Evolutionary conservation across 2,329 filamentous ascomycete species (phyloP).

Genomic region (Aureobasidium subglaciale): DNA sequence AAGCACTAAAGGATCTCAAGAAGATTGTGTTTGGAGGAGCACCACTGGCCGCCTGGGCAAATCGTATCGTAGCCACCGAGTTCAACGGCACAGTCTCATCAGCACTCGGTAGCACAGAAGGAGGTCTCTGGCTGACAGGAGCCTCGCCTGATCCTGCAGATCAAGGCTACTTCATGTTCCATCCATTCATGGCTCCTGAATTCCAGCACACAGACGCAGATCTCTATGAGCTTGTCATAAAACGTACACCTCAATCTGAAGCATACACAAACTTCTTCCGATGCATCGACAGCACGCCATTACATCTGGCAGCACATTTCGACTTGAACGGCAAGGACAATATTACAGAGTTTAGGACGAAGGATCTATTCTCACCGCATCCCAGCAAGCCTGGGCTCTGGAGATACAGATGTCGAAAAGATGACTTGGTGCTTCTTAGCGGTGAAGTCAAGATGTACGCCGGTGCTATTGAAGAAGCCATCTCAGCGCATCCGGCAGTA

Average conservation of each 20-base stretch:
- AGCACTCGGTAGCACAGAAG: constrained; percentile 13
- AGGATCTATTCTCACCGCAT: constrained; percentile 13
- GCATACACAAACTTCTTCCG: constrained; percentile 10
- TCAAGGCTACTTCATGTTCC: constrained; percentile 3
- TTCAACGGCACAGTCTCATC: background rate
- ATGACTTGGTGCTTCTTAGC: constrained; percentile 9
- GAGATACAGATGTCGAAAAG: constrained; percentile 10
- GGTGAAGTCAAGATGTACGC: constrained; percentile 15
- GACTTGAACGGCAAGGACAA: background rate
- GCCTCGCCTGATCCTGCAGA: constrained; percentile 1
- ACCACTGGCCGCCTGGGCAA: background rate
- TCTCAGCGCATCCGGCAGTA: background rate
- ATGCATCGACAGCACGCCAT: background rate
- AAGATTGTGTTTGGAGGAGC: constrained; percentile 9
- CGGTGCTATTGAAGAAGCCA: constrained; percentile 3
- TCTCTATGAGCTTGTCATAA: constrained; percentile 11
- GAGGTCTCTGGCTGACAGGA: constrained; percentile 8
- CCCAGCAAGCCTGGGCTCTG: background rate
- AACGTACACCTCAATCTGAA: background rate
- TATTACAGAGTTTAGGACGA: constrained; percentile 2
- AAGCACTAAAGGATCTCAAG: background rate
- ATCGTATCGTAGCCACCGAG: background rate
- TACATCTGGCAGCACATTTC: background rate
- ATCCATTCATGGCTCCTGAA: constrained; percentile 5
- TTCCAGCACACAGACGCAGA: constrained; percentile 11